Conservation (phyloP, 2,329 filamentous ascomycete species). For the Trematosphaeria pertusa region DNA sequence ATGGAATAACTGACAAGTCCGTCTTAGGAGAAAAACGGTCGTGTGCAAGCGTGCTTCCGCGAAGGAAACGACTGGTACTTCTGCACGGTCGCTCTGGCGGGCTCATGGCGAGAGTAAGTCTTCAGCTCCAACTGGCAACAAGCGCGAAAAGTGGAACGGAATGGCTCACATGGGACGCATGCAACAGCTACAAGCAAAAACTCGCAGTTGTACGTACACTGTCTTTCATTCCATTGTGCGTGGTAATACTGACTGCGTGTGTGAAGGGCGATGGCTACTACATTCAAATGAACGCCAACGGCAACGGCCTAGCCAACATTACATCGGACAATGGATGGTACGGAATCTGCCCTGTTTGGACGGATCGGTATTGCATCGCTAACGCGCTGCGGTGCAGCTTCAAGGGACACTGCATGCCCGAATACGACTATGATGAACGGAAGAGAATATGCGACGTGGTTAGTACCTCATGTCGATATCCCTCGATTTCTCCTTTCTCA, state of each 20-base stretch:
- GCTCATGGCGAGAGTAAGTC: neutral
- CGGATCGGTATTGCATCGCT: no score
- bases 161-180: neutral
- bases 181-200: neutral
- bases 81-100: neutral
- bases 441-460: conserved; percentile 3
- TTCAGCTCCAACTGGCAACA: no score
- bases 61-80: conserved; percentile 1
- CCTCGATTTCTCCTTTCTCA: neutral
- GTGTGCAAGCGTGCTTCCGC: neutral
- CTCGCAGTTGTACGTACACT: neutral
- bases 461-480: neutral
- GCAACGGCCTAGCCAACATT: neutral
- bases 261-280: neutral
- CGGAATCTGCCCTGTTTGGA: no score
- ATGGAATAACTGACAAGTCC: neutral
- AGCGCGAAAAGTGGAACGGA: no score
- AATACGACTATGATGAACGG: neutral
- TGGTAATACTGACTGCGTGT: neutral
- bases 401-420: neutral
- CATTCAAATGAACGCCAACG: neutral
- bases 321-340: conserved; percentile 1
- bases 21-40: neutral
- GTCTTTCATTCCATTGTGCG: neutral
- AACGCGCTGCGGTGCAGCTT: no score